Evolutionary conservation across 371 early-diverging fungal species (phyloP).

Genomic region (Mycotypha africana): DNA sequence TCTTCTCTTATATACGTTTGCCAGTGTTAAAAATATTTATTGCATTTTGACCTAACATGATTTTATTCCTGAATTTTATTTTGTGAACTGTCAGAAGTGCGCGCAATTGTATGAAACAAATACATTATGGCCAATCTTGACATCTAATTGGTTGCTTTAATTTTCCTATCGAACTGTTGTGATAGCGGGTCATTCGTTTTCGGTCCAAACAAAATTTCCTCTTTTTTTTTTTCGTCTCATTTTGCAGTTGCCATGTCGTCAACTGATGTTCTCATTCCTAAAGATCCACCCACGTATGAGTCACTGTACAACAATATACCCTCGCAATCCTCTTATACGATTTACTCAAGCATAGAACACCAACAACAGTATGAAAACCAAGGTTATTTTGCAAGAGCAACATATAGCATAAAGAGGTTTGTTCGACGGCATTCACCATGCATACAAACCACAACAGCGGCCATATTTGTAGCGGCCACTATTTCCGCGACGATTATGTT

Average conservation of each 20-base stretch:
- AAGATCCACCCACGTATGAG: slow-evolving; percentile 41
- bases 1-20: too few relatives aligned
- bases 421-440: slow-evolving; percentile 25
- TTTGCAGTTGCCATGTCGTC: slow-evolving; percentile 5
- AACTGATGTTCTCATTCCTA: slow-evolving; percentile 23
- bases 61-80: too few relatives aligned
- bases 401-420: slow-evolving; percentile 14
- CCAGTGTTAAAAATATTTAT: too few relatives aligned
- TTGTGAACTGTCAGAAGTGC: too few relatives aligned
- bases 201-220: too few relatives aligned
- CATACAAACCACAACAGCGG: slow-evolving; percentile 32
- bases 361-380: slow-evolving; percentile 1
- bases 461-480: slow-evolving; percentile 38
- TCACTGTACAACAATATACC: slow-evolving; percentile 29
- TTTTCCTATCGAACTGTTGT: too few relatives aligned
- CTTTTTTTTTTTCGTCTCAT: slow-evolving; percentile 1
- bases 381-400: slow-evolving; percentile 7
- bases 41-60: too few relatives aligned
- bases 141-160: too few relatives aligned
- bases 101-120: too few relatives aligned
- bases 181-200: too few relatives aligned
- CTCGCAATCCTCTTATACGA: slow-evolving; percentile 10
- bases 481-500: slow-evolving; percentile 39
- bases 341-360: slow-evolving; percentile 3
- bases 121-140: too few relatives aligned